Base-by-base conservation (phyloP, 805 yeast species). In the Brettanomyces nanus region DNA sequence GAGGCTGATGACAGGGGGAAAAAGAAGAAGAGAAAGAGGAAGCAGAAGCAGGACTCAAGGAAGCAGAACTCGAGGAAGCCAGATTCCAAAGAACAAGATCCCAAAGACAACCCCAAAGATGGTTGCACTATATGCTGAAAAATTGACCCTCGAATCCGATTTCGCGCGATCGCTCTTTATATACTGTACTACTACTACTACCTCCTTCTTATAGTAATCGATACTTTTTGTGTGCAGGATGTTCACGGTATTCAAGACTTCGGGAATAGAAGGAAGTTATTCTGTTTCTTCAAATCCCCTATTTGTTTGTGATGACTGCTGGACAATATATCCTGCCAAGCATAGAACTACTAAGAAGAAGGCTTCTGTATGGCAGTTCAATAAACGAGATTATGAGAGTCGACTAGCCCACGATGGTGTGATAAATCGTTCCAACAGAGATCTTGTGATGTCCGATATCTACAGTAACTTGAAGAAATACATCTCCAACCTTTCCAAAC, bases 291-390 rank as follows among this genome's bases (percentile, higher is more conserved):
- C 76, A 4, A 75, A 80, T 36, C 81, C 94, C 0, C 62, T 81
- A 10, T 86, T 87, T 58, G 52, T 54, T 2, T 66, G 68, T 14
- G 69, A 81, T 6, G 94, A 84, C 18, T 82, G 89, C 15, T 89
- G 97, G 97, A 59, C 78, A 5, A 76, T 89, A 0, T 84, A 75
- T 52, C 86, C 90, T 2, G 97, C 90, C n/a, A 82, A 80, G 45
- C 80, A 79, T 40, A 74, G 75, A 46, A 63, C 71, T 19, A 63
- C 75, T 2, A 78, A 79, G 27, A 68, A 73, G 33, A 59, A 66
- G 41, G 95, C 77, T 2, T 83, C 95, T 3, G 94, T 90, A 9
- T 87, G 92, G 61, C 78, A 83, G 22, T 84, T 87, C 52, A 95
- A 83, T 56, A 89, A 87, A 63, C 75, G 78, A 52, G 77, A 75